Conservation (phyloP, 2,329 filamentous ascomycete species). For the Trichoderma semiorbis region DNA sequence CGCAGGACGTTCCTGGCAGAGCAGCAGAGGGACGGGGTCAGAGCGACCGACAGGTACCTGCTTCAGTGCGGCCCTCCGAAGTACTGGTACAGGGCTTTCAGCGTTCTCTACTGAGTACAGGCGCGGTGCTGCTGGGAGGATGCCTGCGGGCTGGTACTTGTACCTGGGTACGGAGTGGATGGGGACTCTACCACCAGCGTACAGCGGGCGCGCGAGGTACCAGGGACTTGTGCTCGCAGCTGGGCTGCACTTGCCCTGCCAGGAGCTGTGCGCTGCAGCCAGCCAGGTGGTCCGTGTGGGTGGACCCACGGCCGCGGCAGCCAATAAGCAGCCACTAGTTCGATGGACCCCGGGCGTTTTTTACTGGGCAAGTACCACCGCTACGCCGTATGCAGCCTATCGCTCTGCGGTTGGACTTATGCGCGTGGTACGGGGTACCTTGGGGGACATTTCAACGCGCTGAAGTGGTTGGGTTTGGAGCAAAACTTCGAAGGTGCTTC, state of each 20-base stretch:
- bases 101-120: not conserved
- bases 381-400: slow-evolving; percentile 14
- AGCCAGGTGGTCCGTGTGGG: slow-evolving; percentile 15
- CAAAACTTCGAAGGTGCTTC: not conserved
- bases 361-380: slow-evolving; percentile 12
- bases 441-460: not conserved
- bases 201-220: not conserved
- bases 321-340: not conserved
- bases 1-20: slow-evolving; percentile 25
- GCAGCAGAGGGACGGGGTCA: not conserved
- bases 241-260: slow-evolving; percentile 7
- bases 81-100: not conserved
- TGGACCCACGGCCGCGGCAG: not conserved
- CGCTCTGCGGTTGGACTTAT: not conserved
- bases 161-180: not conserved
- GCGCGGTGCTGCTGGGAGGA: not conserved
- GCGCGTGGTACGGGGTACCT: not conserved
- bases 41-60: slow-evolving; percentile 1
- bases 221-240: not conserved
- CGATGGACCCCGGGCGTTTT: not conserved
- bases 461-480: not conserved
- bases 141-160: not conserved
- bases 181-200: not conserved
- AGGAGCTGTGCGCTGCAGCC: slow-evolving; percentile 19
- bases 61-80: not conserved